Evolutionary conservation across 371 early-diverging fungal genomes (phyloP).

Genomic region (Mortierella polycephala): DNA sequence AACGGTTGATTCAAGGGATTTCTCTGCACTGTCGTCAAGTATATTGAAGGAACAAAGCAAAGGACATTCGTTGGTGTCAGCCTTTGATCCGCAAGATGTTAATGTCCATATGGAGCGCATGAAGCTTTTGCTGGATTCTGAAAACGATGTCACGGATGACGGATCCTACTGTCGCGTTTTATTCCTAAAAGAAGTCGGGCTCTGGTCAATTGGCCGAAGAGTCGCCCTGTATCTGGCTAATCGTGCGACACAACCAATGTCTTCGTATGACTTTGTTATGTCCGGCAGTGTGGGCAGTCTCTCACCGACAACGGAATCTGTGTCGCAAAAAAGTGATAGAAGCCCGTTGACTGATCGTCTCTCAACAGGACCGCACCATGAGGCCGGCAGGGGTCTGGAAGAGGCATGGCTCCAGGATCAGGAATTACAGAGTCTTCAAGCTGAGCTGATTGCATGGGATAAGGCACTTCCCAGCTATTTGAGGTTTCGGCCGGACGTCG

Average conservation of each 20-base stretch:
- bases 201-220: slow-evolving; percentile 44
- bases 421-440: slow-evolving; percentile 38
- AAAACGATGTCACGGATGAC: slow-evolving; percentile 32
- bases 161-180: slow-evolving; percentile 34
- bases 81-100: slow-evolving; percentile 6
- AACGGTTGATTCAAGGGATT: neutral
- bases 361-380: neutral
- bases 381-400: slow-evolving; percentile 22
- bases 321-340: neutral
- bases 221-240: slow-evolving; percentile 28
- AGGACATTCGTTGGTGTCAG: neutral
- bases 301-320: neutral
- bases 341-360: neutral
- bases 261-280: neutral
- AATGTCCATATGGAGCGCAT: slow-evolving; percentile 40
- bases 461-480: slow-evolving; percentile 17
- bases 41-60: slow-evolving; percentile 21
- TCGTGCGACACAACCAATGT: neutral
- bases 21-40: slow-evolving; percentile 10
- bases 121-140: slow-evolving; percentile 27
- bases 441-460: slow-evolving; percentile 49
- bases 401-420: slow-evolving; percentile 40
- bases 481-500: slow-evolving; percentile 37
- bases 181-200: slow-evolving; percentile 37
- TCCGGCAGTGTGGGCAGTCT: neutral